Percentiles rank a stretch among this genome's conserved stretches.
Evolutionary conservation across 2,329 filamentous ascomycete genomes (phyloP).

Genomic region (Penicillium brasilianum): DNA sequence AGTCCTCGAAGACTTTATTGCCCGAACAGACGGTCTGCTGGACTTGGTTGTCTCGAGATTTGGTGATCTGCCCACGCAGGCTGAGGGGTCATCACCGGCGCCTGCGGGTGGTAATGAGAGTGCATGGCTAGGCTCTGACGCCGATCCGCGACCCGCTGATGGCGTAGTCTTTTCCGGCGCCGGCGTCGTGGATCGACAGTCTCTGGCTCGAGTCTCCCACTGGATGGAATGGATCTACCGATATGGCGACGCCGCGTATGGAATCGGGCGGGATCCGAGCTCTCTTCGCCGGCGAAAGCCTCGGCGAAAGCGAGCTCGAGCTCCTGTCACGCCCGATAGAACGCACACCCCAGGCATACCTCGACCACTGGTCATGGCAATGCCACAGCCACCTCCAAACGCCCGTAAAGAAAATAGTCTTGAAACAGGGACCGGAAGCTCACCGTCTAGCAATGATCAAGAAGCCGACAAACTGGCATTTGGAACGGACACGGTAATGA

Average conservation of each 20-base stretch:
- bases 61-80: constrained; percentile 59
- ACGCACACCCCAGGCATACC: constrained; percentile 49
- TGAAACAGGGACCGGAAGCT: constrained; percentile 23
- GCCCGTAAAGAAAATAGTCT: constrained; percentile 17
- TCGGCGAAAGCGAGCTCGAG: constrained; percentile 38
- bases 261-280: constrained; percentile 77
- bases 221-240: constrained; percentile 91
- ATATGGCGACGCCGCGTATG: constrained; percentile 84
- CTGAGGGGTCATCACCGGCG: constrained; percentile 27
- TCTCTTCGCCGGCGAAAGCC: constrained; percentile 61
- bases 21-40: constrained; percentile 78
- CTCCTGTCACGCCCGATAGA: constrained; percentile 26
- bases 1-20: constrained; percentile 86
- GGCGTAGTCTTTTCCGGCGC: constrained; percentile 85
- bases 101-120: constrained; percentile 33
- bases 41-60: constrained; percentile 89
- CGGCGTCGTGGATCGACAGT: constrained; percentile 72
- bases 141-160: constrained; percentile 71
- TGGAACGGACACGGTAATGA: constrained; percentile 53
- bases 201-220: constrained; percentile 72
- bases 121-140: constrained; percentile 77
- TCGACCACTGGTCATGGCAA: constrained; percentile 46
- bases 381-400: constrained; percentile 25
- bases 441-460: constrained; percentile 26
- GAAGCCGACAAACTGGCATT: constrained; percentile 38